Evolutionary conservation across 768 basidiomycete species (phyloP), one percentile per base, ranked within the genome.

Genomic region (Macrolepiota albuminosa): DNA sequence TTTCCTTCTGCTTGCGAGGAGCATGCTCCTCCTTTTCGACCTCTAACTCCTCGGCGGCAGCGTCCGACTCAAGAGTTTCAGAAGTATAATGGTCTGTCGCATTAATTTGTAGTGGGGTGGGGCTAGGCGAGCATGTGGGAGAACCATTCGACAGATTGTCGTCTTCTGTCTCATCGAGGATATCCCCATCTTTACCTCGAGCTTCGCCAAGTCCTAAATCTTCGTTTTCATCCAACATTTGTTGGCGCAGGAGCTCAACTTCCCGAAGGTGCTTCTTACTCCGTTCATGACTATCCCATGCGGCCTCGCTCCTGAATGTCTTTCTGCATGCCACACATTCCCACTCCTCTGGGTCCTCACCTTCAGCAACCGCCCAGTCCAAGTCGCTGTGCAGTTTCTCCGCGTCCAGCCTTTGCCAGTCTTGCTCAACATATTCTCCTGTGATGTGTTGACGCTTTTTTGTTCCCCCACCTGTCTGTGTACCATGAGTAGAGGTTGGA

Each of bases 251-350:
- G 63, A 77, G 78, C 67, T 92, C 91, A 13, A 98, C 85, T 62
- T 94, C 91, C 72, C 89, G 92, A 69, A 91, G 69, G 67, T 99
- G 97, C 72, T 94, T 97, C 74, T 90, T 90, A 71, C 95, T 97
- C 64, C 95, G 80, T 71, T 98, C 97, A 63, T 98, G 97, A 70
- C 94, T 98, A 65, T 87, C 80, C 95, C 95, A 99, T 5, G 94
- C 92, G 0, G 93, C 91, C 66, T 98, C 95, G 63, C 88, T 94
- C 67, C 88, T 77, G 70, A 98, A 98, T 0, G 82, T 80, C 76
- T 97, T 98, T 33, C 83, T 79, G 67, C 97, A 99, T 8, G 87
- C 95, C n/a, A 98, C 88, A 67, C 97, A 99, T 70, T 96, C 95
- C 87, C 89, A 94, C 68, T 91, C 90, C 66, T 93, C 90, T 5